Conservation (phyloP, 345 rosid genomes). For the Schrenkiella parvula region DNA sequence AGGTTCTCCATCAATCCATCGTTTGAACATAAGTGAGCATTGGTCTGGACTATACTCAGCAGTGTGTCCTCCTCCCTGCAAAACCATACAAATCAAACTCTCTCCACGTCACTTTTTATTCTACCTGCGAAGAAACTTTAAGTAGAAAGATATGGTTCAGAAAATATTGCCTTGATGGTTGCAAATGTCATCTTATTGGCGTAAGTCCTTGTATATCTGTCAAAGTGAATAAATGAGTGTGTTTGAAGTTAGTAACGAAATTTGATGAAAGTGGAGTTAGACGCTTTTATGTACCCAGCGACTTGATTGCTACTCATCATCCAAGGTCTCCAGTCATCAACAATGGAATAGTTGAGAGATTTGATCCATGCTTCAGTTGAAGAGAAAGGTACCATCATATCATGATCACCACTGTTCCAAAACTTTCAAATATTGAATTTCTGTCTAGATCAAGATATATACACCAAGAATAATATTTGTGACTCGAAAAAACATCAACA, state of each 20-base stretch:
- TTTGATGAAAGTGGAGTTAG: not conserved
- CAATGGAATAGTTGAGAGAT: conserved; percentile 45
- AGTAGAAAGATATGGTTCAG: not conserved
- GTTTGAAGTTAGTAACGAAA: too few species aligned
- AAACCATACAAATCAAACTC: not conserved
- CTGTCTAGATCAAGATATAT: not conserved
- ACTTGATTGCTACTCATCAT: conserved; percentile 40
- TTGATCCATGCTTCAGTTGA: conserved; percentile 69
- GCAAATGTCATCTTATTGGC: conserved; percentile 67
- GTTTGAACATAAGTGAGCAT: conserved; percentile 42
- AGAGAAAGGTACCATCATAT: conserved; percentile 43
- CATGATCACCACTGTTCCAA: conserved; percentile 64
- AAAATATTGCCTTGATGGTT: conserved; percentile 53
- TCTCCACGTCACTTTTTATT: not conserved
- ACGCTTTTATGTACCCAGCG: conserved; percentile 36
- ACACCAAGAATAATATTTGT: not conserved
- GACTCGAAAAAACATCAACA: not conserved
- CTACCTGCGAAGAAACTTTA: not conserved
- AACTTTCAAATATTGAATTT: not conserved
- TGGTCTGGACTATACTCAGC: conserved; percentile 51
- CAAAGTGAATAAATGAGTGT: not conserved
- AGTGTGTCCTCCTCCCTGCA: conserved; percentile 71
- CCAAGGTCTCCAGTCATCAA: conserved; percentile 68
- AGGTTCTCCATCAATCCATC: conserved; percentile 32
- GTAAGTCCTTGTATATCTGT: conserved; percentile 46